Conservation (phyloP, 495 filamentous ascomycete species). For the Bacidia gigantensis region DNA sequence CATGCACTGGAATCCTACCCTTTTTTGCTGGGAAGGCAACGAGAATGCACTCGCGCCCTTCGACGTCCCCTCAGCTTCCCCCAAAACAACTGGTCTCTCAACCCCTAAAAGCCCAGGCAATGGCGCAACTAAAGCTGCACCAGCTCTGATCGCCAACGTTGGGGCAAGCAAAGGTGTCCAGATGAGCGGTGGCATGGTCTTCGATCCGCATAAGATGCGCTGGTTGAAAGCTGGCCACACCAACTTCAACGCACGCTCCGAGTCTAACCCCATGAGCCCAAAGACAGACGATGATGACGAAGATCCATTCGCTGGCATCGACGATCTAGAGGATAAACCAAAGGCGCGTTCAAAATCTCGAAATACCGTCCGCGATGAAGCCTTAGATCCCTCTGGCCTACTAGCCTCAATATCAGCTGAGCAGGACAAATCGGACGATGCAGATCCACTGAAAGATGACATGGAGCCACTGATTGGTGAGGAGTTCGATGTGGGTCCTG, state of each 20-base stretch:
- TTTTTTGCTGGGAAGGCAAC: slow-evolving; percentile 89
- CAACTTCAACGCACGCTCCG: slow-evolving; percentile 23
- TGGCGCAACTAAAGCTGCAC: slow-evolving; percentile 52
- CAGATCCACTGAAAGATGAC: slow-evolving; percentile 34
- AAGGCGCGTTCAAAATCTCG: slow-evolving; percentile 15
- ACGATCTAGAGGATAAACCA: slow-evolving; percentile 50
- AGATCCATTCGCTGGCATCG: slow-evolving; percentile 69
- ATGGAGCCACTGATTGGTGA: slow-evolving; percentile 63
- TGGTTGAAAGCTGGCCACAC: slow-evolving; percentile 60
- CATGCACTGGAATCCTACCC: slow-evolving; percentile 83
- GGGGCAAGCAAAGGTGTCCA: slow-evolving; percentile 60
- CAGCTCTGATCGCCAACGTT: slow-evolving; percentile 87
- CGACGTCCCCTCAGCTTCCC: slow-evolving; percentile 35
- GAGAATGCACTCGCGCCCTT: slow-evolving; percentile 71
- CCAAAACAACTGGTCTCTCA: slow-evolving; percentile 25
- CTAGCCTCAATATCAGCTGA: slow-evolving; percentile 22
- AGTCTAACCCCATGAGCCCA: slow-evolving; percentile 23
- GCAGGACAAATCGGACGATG: slow-evolving; percentile 19
- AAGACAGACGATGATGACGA: slow-evolving; percentile 29
- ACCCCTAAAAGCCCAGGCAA: slow-evolving; percentile 27
- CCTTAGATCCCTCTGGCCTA: background rate
- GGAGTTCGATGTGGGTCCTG: slow-evolving; percentile 93
- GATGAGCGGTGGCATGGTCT: slow-evolving; percentile 90
- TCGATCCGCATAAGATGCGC: slow-evolving; percentile 90
- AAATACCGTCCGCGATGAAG: background rate